Evolutionary conservation across 352 stramenopile genomes (phyloP).

Genomic region (Globisporangium barbulae): DNA sequence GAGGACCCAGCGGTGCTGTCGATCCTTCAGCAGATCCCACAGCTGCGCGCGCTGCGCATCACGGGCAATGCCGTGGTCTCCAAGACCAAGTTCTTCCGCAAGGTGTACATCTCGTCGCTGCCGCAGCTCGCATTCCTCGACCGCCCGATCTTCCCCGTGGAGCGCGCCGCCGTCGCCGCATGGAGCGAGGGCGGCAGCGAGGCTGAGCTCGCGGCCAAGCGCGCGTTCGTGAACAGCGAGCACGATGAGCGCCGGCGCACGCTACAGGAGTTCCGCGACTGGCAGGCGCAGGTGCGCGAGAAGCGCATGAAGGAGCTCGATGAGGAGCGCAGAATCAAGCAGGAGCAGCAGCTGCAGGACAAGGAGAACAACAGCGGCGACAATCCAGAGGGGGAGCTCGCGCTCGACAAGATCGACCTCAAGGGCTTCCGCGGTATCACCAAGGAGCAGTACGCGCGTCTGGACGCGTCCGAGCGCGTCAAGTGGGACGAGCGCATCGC

Average conservation of each 20-base stretch:
- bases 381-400: conserved; percentile 9
- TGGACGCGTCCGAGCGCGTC: conserved; percentile 34
- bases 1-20: conserved; percentile 73
- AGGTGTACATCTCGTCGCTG: conserved; percentile 88
- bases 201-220: conserved; percentile 79
- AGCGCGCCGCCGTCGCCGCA: conserved; percentile 77
- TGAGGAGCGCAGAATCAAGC: conserved; percentile 24
- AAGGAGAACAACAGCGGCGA: conserved; percentile 19
- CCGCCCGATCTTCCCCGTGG: conserved; percentile 91
- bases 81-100: conserved; percentile 92
- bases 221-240: conserved; percentile 72
- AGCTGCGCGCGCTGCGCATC: conserved; percentile 75
- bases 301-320: conserved; percentile 59
- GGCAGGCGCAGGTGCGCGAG: conserved; percentile 67
- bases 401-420: conserved; percentile 29
- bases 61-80: conserved; percentile 91
- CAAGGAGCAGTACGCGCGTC: conserved; percentile 53
- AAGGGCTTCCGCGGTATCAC: conserved; percentile 60
- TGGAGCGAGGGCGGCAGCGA: conserved; percentile 89
- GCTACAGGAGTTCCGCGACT: conserved; percentile 78
- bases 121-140: conserved; percentile 90
- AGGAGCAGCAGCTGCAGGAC: conserved; percentile 29
- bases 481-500: conserved; percentile 65
- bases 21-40: conserved; percentile 76
- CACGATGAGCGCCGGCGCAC: conserved; percentile 61